phyloP scores from a whole-genome alignment of 306 rosid genomes.

The Clitoria ternatea region DNA sequence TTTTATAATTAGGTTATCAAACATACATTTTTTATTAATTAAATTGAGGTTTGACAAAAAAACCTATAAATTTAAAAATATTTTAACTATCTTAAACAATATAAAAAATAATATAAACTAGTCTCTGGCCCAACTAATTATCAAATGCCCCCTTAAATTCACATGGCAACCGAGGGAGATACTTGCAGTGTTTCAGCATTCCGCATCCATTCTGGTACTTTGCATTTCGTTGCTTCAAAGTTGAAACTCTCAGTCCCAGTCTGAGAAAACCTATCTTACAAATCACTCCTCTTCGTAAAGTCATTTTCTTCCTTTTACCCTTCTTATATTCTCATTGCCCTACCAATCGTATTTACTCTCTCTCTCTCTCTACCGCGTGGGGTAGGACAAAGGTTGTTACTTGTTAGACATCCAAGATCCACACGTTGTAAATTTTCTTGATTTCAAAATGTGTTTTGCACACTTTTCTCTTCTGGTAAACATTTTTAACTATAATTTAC shows the following conservation, averaged over 20 bases:
- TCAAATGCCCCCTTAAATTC: too few relatives aligned
- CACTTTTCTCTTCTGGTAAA: too few relatives aligned
- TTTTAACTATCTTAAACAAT: too few relatives aligned
- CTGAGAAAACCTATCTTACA: conserved; percentile 11
- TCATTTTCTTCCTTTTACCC: not conserved
- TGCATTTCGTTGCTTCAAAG: not conserved
- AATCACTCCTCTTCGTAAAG: not conserved
- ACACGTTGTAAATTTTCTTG: not conserved
- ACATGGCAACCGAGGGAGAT: conserved; percentile 2
- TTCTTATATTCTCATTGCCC: not conserved
- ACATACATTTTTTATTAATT: too few relatives aligned
- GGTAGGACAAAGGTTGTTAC: not conserved
- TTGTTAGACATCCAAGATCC: not conserved
- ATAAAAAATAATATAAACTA: too few relatives aligned
- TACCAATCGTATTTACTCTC: not conserved
- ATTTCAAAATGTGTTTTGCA: not conserved
- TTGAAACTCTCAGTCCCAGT: not conserved
- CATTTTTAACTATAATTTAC: too few relatives aligned
- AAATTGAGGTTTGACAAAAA: too few relatives aligned
- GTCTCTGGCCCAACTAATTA: too few relatives aligned
- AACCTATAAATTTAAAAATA: too few relatives aligned
- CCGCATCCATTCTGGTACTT: not conserved
- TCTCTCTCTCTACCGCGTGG: not conserved
- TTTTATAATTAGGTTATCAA: too few relatives aligned
- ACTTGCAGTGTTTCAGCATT: too few relatives aligned